Evolutionary conservation across 75 land plant genomes (phyloP).

Genomic region (Larix kaempferi): DNA sequence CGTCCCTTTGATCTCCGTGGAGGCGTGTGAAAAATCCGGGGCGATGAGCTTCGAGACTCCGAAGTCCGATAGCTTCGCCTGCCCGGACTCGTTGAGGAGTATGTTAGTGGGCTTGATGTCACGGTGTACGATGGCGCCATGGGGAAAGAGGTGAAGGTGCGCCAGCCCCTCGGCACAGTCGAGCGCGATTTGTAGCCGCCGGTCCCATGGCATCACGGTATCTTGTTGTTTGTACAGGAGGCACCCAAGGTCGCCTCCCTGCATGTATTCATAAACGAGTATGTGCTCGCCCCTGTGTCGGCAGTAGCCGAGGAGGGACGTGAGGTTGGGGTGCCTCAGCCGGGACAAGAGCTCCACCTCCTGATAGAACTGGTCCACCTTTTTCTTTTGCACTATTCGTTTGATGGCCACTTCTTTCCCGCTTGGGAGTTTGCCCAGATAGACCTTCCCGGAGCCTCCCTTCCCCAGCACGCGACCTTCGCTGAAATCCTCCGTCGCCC

Average conservation of each 20-base stretch:
- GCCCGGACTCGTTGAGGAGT: conserved; percentile 9
- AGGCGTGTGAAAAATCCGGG: conserved; percentile 5
- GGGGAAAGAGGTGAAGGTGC: conserved; percentile 18
- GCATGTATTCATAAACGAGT: conserved; percentile 56
- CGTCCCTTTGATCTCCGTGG: conserved; percentile 14
- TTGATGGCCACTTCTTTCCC: conserved; percentile 47
- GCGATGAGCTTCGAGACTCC: conserved; percentile 20
- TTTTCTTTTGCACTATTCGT: conserved; percentile 24
- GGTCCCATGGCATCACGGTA: conserved; percentile 14
- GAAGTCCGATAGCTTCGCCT: conserved; percentile 34
- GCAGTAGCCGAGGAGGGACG: conserved; percentile 52
- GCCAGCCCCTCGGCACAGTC: conserved; percentile 26
- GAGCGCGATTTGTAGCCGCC: conserved; percentile 18
- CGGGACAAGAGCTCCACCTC: conserved; percentile 48
- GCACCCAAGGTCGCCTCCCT: conserved; percentile 34
- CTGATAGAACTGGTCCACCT: conserved; percentile 31
- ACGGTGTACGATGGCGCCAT: conserved; percentile 21
- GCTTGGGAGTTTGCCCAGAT: conserved; percentile 42
- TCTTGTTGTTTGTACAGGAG: neutral
- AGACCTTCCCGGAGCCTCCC: conserved; percentile 55
- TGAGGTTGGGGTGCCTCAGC: conserved; percentile 42
- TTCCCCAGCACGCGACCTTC: conserved; percentile 25
- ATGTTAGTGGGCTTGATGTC: conserved; percentile 32
- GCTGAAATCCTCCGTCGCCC: conserved; percentile 39
- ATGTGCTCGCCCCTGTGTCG: conserved; percentile 17